Evolutionary conservation across 192 early-diverging fungal genomes (phyloP).

Genomic region (Coemansia sp.): DNA sequence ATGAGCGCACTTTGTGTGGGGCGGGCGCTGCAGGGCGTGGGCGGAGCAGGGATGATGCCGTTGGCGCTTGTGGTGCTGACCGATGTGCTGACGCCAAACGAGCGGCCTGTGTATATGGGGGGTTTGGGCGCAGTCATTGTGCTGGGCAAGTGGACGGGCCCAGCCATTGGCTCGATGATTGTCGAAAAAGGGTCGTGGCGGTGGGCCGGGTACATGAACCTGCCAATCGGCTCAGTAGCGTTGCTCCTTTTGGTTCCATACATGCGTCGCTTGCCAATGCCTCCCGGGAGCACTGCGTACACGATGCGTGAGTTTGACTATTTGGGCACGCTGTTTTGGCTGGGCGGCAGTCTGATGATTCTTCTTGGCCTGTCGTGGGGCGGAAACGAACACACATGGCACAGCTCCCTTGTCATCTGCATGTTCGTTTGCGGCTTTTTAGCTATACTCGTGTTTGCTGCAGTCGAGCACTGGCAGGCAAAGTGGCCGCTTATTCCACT

Average conservation of each 20-base stretch:
- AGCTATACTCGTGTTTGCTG: slow-evolving; percentile 47
- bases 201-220: slow-evolving; percentile 79
- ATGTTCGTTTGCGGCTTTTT: slow-evolving; percentile 52
- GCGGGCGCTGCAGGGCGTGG: slow-evolving; percentile 71
- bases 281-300: slow-evolving; percentile 21
- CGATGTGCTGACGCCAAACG: slow-evolving; percentile 66
- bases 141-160: slow-evolving; percentile 66
- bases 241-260: slow-evolving; percentile 57
- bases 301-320: slow-evolving; percentile 61
- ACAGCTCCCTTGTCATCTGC: slow-evolving; percentile 48
- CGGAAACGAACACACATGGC: slow-evolving; percentile 62
- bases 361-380: slow-evolving; percentile 60
- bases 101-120: slow-evolving; percentile 73
- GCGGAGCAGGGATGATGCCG: slow-evolving; percentile 66
- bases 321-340: slow-evolving; percentile 53
- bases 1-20: slow-evolving; percentile 63
- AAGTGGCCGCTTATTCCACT: slow-evolving; percentile 67
- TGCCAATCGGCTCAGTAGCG: slow-evolving; percentile 63
- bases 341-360: slow-evolving; percentile 56
- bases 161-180: slow-evolving; percentile 68
- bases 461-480: slow-evolving; percentile 60
- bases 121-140: slow-evolving; percentile 63
- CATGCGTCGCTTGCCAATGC: slow-evolving; percentile 58
- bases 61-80: slow-evolving; percentile 71
- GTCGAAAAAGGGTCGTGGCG: slow-evolving; percentile 61